Conservation (phyloP, 129 eudicot species). For the Solidago caesia region DNA sequence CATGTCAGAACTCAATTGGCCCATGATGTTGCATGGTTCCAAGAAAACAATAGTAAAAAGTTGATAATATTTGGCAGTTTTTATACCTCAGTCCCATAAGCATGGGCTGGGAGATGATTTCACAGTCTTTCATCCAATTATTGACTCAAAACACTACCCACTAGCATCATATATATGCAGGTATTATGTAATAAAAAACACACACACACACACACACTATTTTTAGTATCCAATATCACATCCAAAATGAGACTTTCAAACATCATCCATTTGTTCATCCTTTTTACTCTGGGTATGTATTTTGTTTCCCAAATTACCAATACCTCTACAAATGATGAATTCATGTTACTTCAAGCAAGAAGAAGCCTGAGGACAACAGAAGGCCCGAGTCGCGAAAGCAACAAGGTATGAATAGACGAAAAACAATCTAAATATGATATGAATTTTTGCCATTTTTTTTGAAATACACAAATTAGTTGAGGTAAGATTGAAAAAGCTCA, state of each 20-base stretch:
- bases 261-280: conserved; percentile 17
- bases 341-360: conserved; percentile 26
- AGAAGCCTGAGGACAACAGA: conserved; percentile 21
- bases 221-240: conserved; percentile 12
- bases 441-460: not conserved
- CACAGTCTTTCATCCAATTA: conserved; percentile 30
- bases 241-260: conserved; percentile 34
- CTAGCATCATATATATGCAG: not conserved
- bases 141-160: conserved; percentile 21
- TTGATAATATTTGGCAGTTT: conserved; percentile 26
- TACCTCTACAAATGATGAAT: conserved; percentile 11
- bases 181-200: conserved; percentile 11
- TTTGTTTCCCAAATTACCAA: conserved; percentile 17
- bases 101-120: conserved; percentile 34
- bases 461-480: not conserved
- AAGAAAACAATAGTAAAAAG: conserved; percentile 1
- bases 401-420: conserved; percentile 26
- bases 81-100: conserved; percentile 29
- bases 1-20: not conserved
- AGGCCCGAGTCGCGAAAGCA: not conserved
- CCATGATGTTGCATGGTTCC: not conserved
- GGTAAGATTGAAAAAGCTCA: not conserved
- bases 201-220: conserved; percentile 12
- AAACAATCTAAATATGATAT: conserved; percentile 5
- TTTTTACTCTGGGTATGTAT: conserved; percentile 21